phyloP scores from a whole-genome alignment of 176 grass and related monocot species.

The sorghum (Sorghum bicolor) region DNA sequence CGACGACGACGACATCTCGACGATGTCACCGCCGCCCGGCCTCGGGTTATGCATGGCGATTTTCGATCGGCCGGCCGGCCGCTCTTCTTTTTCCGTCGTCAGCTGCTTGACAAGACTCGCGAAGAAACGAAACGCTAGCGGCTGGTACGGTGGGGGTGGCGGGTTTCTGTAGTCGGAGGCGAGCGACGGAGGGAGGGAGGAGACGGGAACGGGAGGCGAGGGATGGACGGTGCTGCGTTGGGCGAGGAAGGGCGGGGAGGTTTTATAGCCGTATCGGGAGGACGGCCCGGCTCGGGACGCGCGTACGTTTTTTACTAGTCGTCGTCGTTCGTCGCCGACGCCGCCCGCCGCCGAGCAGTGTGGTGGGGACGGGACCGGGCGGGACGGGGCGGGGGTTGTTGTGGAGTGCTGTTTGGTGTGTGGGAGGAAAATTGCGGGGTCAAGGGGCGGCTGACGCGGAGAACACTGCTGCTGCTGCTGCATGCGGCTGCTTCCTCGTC shows the following conservation, averaged over 20 bases:
- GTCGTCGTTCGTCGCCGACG: neutral
- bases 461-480: neutral
- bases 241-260: neutral
- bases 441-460: slow-evolving; percentile 28
- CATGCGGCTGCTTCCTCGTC: neutral
- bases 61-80: no score
- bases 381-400: neutral
- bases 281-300: no score
- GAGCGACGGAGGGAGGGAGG: neutral
- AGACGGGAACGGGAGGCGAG: neutral
- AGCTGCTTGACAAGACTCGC: neutral
- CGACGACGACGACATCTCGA: neutral
- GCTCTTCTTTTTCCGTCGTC: no score
- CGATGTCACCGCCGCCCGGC: neutral
- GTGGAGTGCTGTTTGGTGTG: neutral
- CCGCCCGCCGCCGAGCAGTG: neutral
- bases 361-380: neutral
- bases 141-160: no score
- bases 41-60: neutral
- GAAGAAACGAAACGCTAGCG: neutral
- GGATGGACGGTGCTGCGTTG: slow-evolving; percentile 9
- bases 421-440: slow-evolving; percentile 3
- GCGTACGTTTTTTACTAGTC: neutral
- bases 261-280: neutral
- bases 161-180: neutral